Percentiles rank a stretch among this genome's conserved stretches.
Conservation (phyloP, 192 early-diverging fungal genomes). For the Lobosporangium transversale region DNA sequence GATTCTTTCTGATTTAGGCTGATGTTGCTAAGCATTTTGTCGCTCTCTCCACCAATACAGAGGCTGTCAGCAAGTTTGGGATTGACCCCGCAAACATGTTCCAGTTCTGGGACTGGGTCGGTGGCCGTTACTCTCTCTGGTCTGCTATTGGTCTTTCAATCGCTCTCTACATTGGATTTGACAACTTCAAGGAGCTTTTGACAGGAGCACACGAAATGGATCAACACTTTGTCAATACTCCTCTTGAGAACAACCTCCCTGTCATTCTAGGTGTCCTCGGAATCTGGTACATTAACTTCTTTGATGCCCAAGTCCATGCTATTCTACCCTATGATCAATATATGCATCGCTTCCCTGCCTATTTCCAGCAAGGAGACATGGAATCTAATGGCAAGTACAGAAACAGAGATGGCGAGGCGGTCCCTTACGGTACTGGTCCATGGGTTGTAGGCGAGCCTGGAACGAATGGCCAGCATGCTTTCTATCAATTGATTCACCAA, state of each 20-base stretch:
- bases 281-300: conserved; percentile 99
- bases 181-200: conserved; percentile 93
- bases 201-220: conserved; percentile 97
- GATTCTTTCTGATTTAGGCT: too few relatives aligned
- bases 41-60: conserved; percentile 94
- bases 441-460: conserved; percentile 99
- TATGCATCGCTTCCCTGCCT: conserved; percentile 96
- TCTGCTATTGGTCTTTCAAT: conserved; percentile 99
- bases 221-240: conserved; percentile 90
- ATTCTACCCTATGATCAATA: conserved; percentile 99
- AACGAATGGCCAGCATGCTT: conserved; percentile 99
- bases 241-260: conserved; percentile 94
- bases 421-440: conserved; percentile 91
- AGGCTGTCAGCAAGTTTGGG: conserved; percentile 90
- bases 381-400: conserved; percentile 98
- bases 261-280: conserved; percentile 89
- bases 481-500: conserved; percentile 99
- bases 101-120: conserved; percentile 99
- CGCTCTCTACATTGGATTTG: conserved; percentile 92
- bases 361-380: conserved; percentile 99
- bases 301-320: conserved; percentile 90
- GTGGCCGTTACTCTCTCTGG: conserved; percentile 99
- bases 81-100: conserved; percentile 99
- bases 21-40: conserved; percentile 99
- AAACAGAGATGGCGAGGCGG: conserved; percentile 80